These are phyloP conservation scores for Blastobotrys muscicola DNA, from an alignment of 805 yeast genomes.

Conservation along the genomic window DNA sequence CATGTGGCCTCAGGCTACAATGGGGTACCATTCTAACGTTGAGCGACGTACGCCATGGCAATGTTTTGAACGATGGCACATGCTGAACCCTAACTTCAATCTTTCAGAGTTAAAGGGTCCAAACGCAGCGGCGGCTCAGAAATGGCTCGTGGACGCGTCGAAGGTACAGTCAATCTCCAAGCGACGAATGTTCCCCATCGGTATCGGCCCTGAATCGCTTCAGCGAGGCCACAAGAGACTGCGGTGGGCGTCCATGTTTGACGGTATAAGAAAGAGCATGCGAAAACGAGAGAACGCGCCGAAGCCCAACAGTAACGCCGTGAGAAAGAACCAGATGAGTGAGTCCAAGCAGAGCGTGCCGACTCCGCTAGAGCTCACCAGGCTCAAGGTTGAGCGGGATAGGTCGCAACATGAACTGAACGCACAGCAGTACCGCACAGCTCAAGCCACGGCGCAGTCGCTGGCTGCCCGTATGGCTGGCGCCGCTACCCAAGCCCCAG, in stretches of 20 bases:
- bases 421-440: constrained; percentile 17
- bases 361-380: constrained; percentile 77
- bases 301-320: constrained; percentile 40
- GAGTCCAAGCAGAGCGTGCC: constrained; percentile 37
- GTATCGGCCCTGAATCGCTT: constrained; percentile 86
- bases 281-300: constrained; percentile 76
- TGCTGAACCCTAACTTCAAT: constrained; percentile 80
- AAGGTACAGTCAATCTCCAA: constrained; percentile 82
- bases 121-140: constrained; percentile 72
- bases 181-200: constrained; percentile 81
- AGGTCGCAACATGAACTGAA: constrained; percentile 62
- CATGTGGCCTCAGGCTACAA: constrained; percentile 54
- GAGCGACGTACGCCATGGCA: constrained; percentile 99
- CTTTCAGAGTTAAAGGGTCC: constrained; percentile 81
- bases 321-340: constrained; percentile 29
- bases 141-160: constrained; percentile 88
- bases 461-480: background rate
- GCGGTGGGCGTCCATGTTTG: constrained; percentile 96
- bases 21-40: constrained; percentile 72
- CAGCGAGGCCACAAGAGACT: constrained; percentile 87
- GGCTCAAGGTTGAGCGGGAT: constrained; percentile 77
- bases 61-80: constrained; percentile 93
- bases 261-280: constrained; percentile 84
- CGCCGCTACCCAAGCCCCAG: constrained; percentile 9
- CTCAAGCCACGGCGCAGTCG: constrained; percentile 8